Evolutionary conservation across 2,329 filamentous ascomycete genomes (phyloP).

Genomic region (Botrytis hyacinthi): DNA sequence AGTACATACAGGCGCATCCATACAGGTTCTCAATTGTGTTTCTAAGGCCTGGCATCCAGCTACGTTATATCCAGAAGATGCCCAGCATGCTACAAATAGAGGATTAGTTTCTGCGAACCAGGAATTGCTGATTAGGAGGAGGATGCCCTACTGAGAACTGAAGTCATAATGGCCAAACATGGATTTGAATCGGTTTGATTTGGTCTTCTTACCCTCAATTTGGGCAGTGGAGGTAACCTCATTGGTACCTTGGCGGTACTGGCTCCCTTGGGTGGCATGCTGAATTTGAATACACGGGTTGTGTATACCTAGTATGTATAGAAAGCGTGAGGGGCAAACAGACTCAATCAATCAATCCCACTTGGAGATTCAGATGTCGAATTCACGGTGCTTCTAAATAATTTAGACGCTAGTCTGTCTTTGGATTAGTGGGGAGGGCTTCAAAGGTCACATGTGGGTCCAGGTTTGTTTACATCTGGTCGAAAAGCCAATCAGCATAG

Average conservation of each 20-base stretch:
- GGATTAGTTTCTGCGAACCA: not conserved
- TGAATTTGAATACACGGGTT: not conserved
- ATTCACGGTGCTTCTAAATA: constrained; percentile 22
- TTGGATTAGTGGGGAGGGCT: not conserved
- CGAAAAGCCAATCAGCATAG: constrained; percentile 6
- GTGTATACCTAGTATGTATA: not conserved
- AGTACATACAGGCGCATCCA: constrained; percentile 72
- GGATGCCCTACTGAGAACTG: constrained; percentile 57
- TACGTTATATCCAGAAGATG: constrained; percentile 68
- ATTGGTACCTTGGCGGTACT: constrained; percentile 37
- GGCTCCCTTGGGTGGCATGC: constrained; percentile 39
- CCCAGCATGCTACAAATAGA: constrained; percentile 70
- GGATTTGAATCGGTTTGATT: constrained; percentile 62
- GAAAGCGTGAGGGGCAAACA: not conserved
- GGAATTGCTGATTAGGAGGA: not conserved
- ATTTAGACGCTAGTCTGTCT: constrained; percentile 29
- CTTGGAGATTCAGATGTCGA: not conserved
- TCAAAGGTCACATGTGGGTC: not conserved
- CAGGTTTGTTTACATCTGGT: constrained; percentile 15
- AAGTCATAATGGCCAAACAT: constrained; percentile 64
- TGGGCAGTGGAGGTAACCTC: constrained; percentile 55
- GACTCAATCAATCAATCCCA: not conserved
- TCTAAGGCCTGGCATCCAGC: constrained; percentile 59
- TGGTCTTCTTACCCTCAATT: constrained; percentile 63
- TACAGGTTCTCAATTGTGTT: constrained; percentile 62